Evolutionary conservation across 106 monocot genomes (phyloP).

Genomic region (Dendrobium catenatum): DNA sequence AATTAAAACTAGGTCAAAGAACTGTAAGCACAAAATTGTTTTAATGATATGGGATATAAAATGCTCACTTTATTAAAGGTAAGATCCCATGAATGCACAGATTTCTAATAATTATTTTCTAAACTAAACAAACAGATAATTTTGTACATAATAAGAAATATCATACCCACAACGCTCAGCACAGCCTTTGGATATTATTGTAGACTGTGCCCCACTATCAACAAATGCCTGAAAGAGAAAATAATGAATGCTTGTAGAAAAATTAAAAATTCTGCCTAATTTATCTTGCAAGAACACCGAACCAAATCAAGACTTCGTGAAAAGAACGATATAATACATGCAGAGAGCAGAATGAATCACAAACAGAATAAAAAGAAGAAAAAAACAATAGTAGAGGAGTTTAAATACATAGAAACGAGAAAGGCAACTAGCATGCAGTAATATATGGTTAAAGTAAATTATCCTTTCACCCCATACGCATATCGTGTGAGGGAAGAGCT

Average conservation of each 20-base stretch:
- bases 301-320: background rate
- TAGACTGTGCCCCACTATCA: conserved; percentile 97
- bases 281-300: background rate
- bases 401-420: background rate
- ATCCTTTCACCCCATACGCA: background rate
- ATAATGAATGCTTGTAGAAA: background rate
- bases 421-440: background rate
- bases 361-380: background rate
- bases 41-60: background rate
- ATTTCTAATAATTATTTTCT: background rate
- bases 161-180: conserved; percentile 97
- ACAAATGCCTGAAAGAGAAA: conserved; percentile 70
- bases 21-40: background rate
- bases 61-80: background rate
- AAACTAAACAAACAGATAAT: background rate
- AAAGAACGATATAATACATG: background rate
- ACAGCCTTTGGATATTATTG: conserved; percentile 96
- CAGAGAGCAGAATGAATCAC: background rate
- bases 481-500: background rate
- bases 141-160: background rate
- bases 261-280: background rate
- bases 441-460: background rate
- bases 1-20: background rate
- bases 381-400: background rate
- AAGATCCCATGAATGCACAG: background rate